These are phyloP conservation scores for Crithidia brevicula DNA, from an alignment of 208 protist species.

Conservation along the genomic window DNA sequence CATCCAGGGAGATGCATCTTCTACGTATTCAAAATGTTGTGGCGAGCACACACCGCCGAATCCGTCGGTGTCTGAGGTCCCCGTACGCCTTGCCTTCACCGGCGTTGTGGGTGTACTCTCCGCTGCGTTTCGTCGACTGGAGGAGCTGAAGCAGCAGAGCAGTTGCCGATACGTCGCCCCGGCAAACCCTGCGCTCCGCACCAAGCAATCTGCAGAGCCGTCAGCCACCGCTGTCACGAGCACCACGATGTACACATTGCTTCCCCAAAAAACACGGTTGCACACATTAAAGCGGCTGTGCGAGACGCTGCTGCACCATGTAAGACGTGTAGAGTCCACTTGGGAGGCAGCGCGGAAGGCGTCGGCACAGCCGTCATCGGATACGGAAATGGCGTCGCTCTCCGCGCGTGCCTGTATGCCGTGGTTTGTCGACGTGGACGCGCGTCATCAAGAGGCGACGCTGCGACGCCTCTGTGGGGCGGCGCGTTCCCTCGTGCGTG, in stretches of 20 bases:
- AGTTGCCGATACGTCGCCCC: slow-evolving; percentile 30
- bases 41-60: background rate
- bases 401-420: no score
- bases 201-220: background rate
- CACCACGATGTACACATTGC: slow-evolving; percentile 42
- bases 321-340: slow-evolving; percentile 12
- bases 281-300: slow-evolving; percentile 75
- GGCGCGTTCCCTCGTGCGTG: slow-evolving; percentile 66
- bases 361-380: background rate
- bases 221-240: background rate
- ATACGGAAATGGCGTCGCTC: background rate
- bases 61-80: background rate
- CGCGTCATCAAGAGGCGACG: slow-evolving; percentile 45
- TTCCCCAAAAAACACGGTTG: slow-evolving; percentile 81
- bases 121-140: slow-evolving; percentile 38
- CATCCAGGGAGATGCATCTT: background rate
- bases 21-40: background rate
- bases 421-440: slow-evolving; percentile 56
- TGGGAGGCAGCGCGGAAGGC: background rate
- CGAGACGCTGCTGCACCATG: slow-evolving; percentile 57
- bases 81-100: slow-evolving; percentile 50
- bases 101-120: slow-evolving; percentile 46
- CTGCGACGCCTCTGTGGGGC: slow-evolving; percentile 59
- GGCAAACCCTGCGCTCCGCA: background rate
- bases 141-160: slow-evolving; percentile 49